Percentiles rank a stretch among this genome's conserved stretches.
Evolutionary conservation across 1,284 basidiomycete genomes (phyloP).

Genomic region (Schizopora paradoxa): DNA sequence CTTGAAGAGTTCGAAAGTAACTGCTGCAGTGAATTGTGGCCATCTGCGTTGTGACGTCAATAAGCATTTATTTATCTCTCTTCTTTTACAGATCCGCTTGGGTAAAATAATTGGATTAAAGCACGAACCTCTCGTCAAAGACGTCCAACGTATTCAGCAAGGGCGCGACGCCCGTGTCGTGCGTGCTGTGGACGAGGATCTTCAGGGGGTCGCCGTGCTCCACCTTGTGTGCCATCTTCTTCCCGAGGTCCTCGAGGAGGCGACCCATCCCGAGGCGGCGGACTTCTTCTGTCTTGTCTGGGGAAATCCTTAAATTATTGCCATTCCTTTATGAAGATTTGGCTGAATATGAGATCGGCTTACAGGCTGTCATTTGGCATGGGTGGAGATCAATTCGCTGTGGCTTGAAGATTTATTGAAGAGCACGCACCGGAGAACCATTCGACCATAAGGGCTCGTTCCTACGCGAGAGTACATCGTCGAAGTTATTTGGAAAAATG

Average conservation of each 20-base stretch:
- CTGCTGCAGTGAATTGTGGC: conserved; percentile 68
- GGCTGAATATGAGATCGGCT: neutral
- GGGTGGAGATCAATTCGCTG: conserved; percentile 18
- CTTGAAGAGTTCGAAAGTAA: conserved; percentile 71
- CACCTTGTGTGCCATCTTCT: conserved; percentile 56
- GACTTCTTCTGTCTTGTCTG: conserved; percentile 72
- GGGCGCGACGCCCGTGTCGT: conserved; percentile 73
- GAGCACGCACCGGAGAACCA: conserved; percentile 61
- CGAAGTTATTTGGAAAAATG: neutral
- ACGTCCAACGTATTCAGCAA: conserved; percentile 66
- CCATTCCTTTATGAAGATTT: neutral
- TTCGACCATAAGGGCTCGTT: conserved; percentile 69
- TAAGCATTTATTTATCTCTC: neutral
- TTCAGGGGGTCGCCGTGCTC: conserved; percentile 43
- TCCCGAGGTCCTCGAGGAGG: conserved; percentile 56
- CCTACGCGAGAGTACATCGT: conserved; percentile 35
- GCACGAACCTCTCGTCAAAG: conserved; percentile 62
- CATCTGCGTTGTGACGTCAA: conserved; percentile 39
- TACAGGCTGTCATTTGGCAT: neutral
- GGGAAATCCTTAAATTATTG: neutral
- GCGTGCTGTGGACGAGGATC: conserved; percentile 65
- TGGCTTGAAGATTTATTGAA: neutral
- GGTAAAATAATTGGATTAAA: conserved; percentile 1
- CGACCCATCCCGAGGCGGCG: conserved; percentile 74
- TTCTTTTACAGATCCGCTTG: neutral